Evolutionary conservation across 1,284 basidiomycete species (phyloP).

Genomic region (Bondarzewia mesenterica): DNA sequence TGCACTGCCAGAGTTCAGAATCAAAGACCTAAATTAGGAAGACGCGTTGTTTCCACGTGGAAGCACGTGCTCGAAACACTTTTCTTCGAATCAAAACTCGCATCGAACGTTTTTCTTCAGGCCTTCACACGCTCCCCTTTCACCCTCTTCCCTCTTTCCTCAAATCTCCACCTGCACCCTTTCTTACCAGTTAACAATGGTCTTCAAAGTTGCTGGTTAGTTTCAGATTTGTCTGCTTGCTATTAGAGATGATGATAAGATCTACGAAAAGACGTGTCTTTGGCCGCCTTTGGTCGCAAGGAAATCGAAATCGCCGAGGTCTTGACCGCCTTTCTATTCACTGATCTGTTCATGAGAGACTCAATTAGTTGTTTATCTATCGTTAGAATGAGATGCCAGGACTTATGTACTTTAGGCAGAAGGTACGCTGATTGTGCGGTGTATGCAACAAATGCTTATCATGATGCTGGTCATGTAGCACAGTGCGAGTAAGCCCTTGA

Average conservation of each 20-base stretch:
- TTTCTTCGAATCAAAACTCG: background rate
- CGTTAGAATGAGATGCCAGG: constrained; percentile 89
- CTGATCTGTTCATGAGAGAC: no score
- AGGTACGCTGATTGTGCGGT: constrained; percentile 37
- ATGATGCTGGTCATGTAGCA: constrained; percentile 43
- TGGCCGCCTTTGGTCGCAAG: constrained; percentile 96
- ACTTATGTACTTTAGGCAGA: constrained; percentile 85
- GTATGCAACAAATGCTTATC: background rate
- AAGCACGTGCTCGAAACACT: background rate
- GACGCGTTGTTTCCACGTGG: background rate
- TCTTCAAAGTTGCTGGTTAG: constrained; percentile 78
- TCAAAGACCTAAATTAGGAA: no score
- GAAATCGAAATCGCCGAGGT: constrained; percentile 98
- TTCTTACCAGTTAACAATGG: no score
- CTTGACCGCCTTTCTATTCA: constrained; percentile 6
- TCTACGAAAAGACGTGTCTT: constrained; percentile 68
- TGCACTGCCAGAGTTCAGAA: no score
- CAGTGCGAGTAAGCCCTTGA: constrained; percentile 77
- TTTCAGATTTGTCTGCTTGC: background rate
- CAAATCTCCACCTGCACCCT: background rate
- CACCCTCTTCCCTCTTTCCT: constrained; percentile 22
- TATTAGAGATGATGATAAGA: background rate
- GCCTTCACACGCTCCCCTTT: constrained; percentile 17
- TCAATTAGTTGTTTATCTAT: no score
- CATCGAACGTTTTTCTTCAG: constrained; percentile 5